These are phyloP conservation scores for Penicillium verhagenii DNA, from an alignment of 495 filamentous ascomycete genomes.

Conservation along the genomic window DNA sequence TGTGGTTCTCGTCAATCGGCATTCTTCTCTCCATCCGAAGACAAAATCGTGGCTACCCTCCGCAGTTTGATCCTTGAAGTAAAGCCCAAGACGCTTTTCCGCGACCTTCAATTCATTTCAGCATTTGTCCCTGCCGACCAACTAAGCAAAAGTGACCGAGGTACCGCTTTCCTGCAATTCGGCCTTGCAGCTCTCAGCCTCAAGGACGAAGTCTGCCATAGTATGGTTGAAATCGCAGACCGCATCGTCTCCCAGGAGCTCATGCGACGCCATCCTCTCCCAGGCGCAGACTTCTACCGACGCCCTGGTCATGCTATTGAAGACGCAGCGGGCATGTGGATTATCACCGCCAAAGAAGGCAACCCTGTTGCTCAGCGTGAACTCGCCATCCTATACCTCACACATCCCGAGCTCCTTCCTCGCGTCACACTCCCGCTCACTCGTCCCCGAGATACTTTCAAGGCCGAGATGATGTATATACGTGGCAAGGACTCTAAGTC, in stretches of 20 bases:
- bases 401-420: slow-evolving; percentile 84
- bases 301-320: slow-evolving; percentile 57
- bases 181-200: slow-evolving; percentile 82
- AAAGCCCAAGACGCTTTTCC: slow-evolving; percentile 87
- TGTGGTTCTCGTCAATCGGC: slow-evolving; percentile 40
- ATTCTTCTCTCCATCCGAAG: slow-evolving; percentile 45
- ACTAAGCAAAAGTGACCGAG: slow-evolving; percentile 80
- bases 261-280: slow-evolving; percentile 42
- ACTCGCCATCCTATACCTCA: slow-evolving; percentile 90
- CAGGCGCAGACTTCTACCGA: slow-evolving; percentile 34
- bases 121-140: slow-evolving; percentile 80
- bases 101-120: slow-evolving; percentile 93
- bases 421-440: slow-evolving; percentile 81
- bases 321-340: slow-evolving; percentile 89
- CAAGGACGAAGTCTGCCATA: slow-evolving; percentile 84
- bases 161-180: slow-evolving; percentile 94
- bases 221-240: slow-evolving; percentile 77
- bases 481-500: slow-evolving; percentile 53
- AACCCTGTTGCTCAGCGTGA: slow-evolving; percentile 91
- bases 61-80: slow-evolving; percentile 75
- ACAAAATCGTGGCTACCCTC: slow-evolving; percentile 72
- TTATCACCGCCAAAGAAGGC: slow-evolving; percentile 92
- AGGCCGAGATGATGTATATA: slow-evolving; percentile 76
- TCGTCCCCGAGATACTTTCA: slow-evolving; percentile 86
- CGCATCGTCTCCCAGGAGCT: slow-evolving; percentile 45